A percentile compares a stretch with the other conserved stretches of the same genome.
phyloP scores from a whole-genome alignment of 1,284 basidiomycete genomes.

The Trametes sp. region DNA sequence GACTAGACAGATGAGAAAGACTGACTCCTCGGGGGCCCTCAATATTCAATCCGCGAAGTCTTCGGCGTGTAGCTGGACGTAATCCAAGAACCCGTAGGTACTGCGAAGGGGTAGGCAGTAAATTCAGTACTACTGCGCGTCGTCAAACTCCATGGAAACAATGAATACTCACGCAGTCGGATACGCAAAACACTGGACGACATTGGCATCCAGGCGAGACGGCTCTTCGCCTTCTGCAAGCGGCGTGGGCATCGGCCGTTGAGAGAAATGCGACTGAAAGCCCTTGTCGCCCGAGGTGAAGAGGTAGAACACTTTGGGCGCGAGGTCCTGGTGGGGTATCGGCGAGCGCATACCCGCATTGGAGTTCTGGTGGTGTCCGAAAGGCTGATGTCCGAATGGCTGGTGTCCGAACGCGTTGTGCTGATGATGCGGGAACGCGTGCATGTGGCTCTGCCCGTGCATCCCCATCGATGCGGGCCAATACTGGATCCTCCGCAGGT shows the following conservation, averaged over 20 bases:
- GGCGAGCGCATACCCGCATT: background rate
- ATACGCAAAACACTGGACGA: constrained; percentile 27
- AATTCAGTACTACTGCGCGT: background rate
- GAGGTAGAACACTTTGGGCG: constrained; percentile 35
- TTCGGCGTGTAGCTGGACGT: constrained; percentile 41
- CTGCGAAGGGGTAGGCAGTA: constrained; percentile 11
- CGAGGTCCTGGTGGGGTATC: constrained; percentile 24
- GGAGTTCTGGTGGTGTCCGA: background rate
- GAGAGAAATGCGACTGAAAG: constrained; percentile 34
- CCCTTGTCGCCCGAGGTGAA: constrained; percentile 36
- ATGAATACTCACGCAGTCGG: constrained; percentile 27
- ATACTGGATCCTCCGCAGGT: constrained; percentile 27
- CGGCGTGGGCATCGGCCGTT: constrained; percentile 32
- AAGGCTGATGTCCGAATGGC: background rate
- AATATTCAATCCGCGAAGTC: constrained; percentile 35
- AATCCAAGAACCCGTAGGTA: constrained; percentile 38
- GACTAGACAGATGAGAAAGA: background rate
- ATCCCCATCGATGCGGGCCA: constrained; percentile 14
- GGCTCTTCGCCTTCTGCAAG: constrained; percentile 20
- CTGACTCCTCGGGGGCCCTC: too few species aligned
- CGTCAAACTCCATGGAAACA: background rate
- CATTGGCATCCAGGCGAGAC: constrained; percentile 22
- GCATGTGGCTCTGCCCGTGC: constrained; percentile 2
- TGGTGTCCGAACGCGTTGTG: constrained; percentile 4
- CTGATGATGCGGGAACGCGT: constrained; percentile 2